These are phyloP conservation scores for Calocybe cyanea DNA, from an alignment of 768 basidiomycete genomes.

Conservation along the genomic window DNA sequence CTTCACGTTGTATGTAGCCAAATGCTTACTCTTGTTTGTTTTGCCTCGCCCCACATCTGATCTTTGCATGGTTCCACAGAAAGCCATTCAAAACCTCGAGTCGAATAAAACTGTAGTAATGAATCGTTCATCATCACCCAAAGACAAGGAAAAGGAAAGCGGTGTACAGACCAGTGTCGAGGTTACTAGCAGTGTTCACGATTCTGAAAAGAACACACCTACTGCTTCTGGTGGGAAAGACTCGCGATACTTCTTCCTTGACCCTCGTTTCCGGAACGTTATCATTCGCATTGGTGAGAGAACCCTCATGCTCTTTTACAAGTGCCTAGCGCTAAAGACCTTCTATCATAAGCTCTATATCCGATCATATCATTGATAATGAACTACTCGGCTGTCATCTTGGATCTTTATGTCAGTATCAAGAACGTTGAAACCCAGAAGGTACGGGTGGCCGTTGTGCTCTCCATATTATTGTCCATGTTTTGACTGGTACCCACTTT, in stretches of 20 bases:
- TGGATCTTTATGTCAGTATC: conserved; percentile 19
- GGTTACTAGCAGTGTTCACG: not conserved
- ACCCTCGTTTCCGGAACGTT: conserved; percentile 3
- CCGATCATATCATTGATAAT: conserved; percentile 20
- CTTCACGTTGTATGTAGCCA: conserved; percentile 16
- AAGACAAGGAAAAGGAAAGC: not conserved
- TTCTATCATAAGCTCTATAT: conserved; percentile 15
- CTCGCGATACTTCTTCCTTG: not conserved
- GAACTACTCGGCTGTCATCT: conserved; percentile 17
- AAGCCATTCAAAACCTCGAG: not conserved
- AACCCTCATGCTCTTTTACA: no score
- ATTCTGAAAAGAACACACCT: conserved; percentile 8
- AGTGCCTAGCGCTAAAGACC: not conserved
- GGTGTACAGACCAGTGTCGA: not conserved
- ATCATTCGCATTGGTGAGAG: no score
- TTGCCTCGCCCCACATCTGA: no score
- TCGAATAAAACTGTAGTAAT: not conserved
- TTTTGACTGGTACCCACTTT: not conserved
- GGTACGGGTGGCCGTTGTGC: no score
- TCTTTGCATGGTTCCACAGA: not conserved
- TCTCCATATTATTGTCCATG: no score
- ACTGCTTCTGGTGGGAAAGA: conserved; percentile 16
- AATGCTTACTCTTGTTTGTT: no score
- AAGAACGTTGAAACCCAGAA: conserved; percentile 11
- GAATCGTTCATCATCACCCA: not conserved